Percentiles rank a stretch among this genome's conserved stretches.
Evolutionary conservation across 2,329 filamentous ascomycete genomes (phyloP).

Genomic region (Penicillium sp.): DNA sequence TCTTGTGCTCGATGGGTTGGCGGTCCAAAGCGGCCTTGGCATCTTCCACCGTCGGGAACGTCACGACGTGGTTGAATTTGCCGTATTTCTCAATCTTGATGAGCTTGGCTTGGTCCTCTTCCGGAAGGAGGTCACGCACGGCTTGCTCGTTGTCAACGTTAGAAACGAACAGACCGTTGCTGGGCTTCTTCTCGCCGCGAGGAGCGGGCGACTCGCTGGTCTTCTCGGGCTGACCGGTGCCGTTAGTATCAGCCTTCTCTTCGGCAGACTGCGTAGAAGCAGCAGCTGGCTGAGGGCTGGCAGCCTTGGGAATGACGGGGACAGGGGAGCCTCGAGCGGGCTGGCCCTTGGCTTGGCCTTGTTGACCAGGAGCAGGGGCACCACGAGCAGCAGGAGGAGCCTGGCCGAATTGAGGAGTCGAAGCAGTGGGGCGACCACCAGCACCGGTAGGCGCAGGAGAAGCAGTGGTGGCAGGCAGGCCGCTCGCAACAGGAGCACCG

Average conservation of each 20-base stretch:
- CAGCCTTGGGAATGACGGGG: slow-evolving; percentile 46
- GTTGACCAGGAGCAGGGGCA: slow-evolving; percentile 32
- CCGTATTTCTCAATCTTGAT: slow-evolving; percentile 68
- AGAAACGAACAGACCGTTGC: slow-evolving; percentile 86
- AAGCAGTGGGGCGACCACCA: slow-evolving; percentile 39
- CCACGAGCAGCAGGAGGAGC: slow-evolving; percentile 41
- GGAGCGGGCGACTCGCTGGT: slow-evolving; percentile 55
- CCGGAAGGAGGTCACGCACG: slow-evolving; percentile 76
- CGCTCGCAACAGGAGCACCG: slow-evolving; percentile 34
- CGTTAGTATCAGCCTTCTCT: slow-evolving; percentile 58
- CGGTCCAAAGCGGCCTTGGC: slow-evolving; percentile 78
- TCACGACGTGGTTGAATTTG: slow-evolving; percentile 79
- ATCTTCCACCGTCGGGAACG: slow-evolving; percentile 79
- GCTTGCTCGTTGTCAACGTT: slow-evolving; percentile 84
- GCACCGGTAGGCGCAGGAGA: slow-evolving; percentile 44
- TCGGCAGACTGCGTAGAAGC: slow-evolving; percentile 47
- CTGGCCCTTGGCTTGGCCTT: slow-evolving; percentile 35
- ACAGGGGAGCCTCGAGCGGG: slow-evolving; percentile 45
- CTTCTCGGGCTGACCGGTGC: slow-evolving; percentile 53
- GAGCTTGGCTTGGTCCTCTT: slow-evolving; percentile 84
- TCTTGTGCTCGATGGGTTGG: slow-evolving; percentile 77
- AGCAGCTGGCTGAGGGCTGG: slow-evolving; percentile 43
- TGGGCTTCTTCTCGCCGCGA: slow-evolving; percentile 66
- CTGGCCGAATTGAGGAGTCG: slow-evolving; percentile 48
- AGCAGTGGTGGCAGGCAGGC: slow-evolving; percentile 35